These are phyloP conservation scores for Amesomyces nigricolor DNA, from an alignment of 2,329 filamentous ascomycete genomes.

Conservation along the genomic window DNA sequence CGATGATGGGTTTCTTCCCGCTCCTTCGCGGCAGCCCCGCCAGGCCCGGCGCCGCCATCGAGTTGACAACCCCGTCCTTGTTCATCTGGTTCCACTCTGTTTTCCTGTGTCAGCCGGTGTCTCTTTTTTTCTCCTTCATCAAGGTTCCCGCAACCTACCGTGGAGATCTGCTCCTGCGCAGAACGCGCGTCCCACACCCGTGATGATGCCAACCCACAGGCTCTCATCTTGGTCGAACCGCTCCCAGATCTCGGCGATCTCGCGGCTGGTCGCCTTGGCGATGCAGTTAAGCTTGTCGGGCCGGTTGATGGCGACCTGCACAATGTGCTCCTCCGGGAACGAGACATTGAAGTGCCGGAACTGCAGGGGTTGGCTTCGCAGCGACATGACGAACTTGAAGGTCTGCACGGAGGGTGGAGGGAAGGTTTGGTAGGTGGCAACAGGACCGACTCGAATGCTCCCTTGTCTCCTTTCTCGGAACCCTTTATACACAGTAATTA, in stretches of 20 bases:
- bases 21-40: conserved; percentile 57
- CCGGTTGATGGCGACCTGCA: conserved; percentile 47
- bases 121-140: background rate
- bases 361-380: conserved; percentile 8
- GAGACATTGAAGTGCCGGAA: conserved; percentile 22
- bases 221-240: conserved; percentile 54
- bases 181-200: conserved; percentile 57
- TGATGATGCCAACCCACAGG: conserved; percentile 55
- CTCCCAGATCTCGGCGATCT: conserved; percentile 38
- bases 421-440: background rate
- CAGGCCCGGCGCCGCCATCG: conserved; percentile 47
- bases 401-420: background rate
- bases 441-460: background rate
- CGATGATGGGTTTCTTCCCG: conserved; percentile 69
- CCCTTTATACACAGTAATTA: background rate
- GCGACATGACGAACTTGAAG: conserved; percentile 11
- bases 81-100: conserved; percentile 50
- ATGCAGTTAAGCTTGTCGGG: conserved; percentile 52
- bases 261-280: conserved; percentile 40
- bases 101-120: background rate
- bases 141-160: conserved; percentile 19
- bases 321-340: conserved; percentile 19
- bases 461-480: background rate
- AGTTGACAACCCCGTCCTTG: conserved; percentile 26
- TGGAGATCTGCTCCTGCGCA: conserved; percentile 61